Evolutionary conservation across 805 yeast genomes (phyloP), one percentile per base, ranked within the genome.

Genomic region (Metschnikowia bowlesiae): DNA sequence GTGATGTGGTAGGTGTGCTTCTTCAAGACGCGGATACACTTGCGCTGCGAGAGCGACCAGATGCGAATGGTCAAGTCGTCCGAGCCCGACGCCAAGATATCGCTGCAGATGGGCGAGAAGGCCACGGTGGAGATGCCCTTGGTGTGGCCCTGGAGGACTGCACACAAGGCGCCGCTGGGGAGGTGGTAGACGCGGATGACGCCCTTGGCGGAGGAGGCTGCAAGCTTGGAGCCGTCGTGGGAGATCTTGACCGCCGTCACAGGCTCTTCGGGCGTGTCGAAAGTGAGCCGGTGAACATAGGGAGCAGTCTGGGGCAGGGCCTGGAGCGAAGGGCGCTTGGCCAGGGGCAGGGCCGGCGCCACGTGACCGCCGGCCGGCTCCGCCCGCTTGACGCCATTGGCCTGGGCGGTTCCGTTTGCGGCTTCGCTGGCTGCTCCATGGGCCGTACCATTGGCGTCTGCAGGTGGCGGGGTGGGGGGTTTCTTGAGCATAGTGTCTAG

Each of bases 1-100:
- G 88, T 83, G 9, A 89, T 88, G 51, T 89, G 92, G 54, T 84
- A 92, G 0, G 96, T 89, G 62, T 92, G 99, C 6, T 95, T 91
- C 46, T 76, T 71, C 32, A 90, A 67, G 6, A 79, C 66, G 46
- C 74, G 70, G 29, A 81, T 62, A 49, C 82, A 74, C 53, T 77
- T 76, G 5, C 80, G 82, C 44, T 72, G 72, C 26, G 63, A 57
- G 3, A 84, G 65, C 47, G 83, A 78, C 87, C 95, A 89, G 2
- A 94, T 69, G 37, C 90, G 74, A 7, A 90, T 76, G 0, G 95
- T 83, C 53, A 82, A 73, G 65, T 92, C 99, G 63, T 92, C 97
- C 0, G 96, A 85, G 1, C 86, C 94, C 0, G 96, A 81, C 1
- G 96, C 97, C 6, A 92, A 53, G 45, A 85, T 80, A 46, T 74